Percentiles rank a stretch among this genome's conserved stretches.
These are phyloP conservation scores for Fusarium mundagurra DNA, from an alignment of 2,329 filamentous ascomycete genomes.

Conservation along the genomic window DNA sequence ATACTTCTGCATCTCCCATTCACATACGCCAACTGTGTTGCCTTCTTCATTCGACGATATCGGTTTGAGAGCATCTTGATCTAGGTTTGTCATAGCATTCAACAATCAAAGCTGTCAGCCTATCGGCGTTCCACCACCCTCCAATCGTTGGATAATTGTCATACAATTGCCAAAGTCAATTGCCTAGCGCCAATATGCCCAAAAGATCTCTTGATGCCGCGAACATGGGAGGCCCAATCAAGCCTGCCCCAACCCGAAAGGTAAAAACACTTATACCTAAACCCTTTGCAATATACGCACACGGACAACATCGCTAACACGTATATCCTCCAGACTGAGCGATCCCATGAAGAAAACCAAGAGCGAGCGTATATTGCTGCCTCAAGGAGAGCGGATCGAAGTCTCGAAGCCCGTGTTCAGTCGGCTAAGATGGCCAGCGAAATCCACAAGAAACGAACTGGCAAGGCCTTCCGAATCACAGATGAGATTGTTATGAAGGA, in stretches of 20 bases:
- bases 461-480: conserved; percentile 81
- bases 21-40: neutral
- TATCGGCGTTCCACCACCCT: neutral
- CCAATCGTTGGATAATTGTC: neutral
- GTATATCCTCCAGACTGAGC: conserved; percentile 65
- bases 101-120: neutral
- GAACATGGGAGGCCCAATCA: conserved; percentile 38
- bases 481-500: conserved; percentile 89
- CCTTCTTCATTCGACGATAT: neutral
- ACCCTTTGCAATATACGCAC: neutral
- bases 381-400: conserved; percentile 85
- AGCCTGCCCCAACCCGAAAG: conserved; percentile 44
- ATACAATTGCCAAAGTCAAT: neutral
- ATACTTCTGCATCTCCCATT: neutral
- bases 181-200: conserved; percentile 45
- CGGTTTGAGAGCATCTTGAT: neutral
- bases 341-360: conserved; percentile 83
- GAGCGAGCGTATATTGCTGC: conserved; percentile 93
- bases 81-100: neutral
- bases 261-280: conserved; percentile 27
- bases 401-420: conserved; percentile 86
- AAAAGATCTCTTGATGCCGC: conserved; percentile 50
- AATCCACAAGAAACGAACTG: conserved; percentile 88
- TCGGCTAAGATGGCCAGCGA: conserved; percentile 90
- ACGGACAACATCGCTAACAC: neutral